Evolutionary conservation across 768 basidiomycete species (phyloP), one percentile per base, ranked within the genome.

Genomic region (Kwoniella dejecticola): DNA sequence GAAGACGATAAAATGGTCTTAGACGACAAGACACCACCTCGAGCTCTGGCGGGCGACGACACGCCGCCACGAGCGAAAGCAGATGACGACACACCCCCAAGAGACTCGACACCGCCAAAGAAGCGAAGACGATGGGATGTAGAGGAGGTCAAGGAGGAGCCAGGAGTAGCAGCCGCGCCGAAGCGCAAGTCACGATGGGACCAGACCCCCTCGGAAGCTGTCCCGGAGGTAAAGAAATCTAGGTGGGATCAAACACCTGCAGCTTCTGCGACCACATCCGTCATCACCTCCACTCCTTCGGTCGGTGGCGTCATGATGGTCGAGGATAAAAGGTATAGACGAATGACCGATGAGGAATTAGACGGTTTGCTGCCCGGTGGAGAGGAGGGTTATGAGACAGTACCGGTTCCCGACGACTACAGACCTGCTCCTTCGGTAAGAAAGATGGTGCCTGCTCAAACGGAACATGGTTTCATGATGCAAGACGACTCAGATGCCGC

Each of bases 121-220:
- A 87, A 88, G 63, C 90, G 89, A 77, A 86, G 89, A 50, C 82
- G 89, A 55, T 92, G 90, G 90, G 91, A 93, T 71, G 83, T 88
- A 3, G 61, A 77, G 2, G 56, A 70, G 55, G 62, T 38, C 1
- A 86, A 84, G 40, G 86, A 89, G 75, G 89, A 88, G 70, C 87
- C 86, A 5, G 87, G 89, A 76, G 48, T 29, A 70, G 85, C 87
- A 55, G 78, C 86, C 27, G 85, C 88, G 57, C 87, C 87, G 23
- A 95, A 95, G 80, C 88, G 91, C 62, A 87, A 91, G 68, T 97
- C 94, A 57, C 85, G 95, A 49, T 97, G 95, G 95, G 95, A 98
- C 78, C 91, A 92, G 53, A 86, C 92, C 0, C 92, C 94, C 11
- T 85, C 88, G 3, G 91, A 91, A 58, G 64, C 73, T 8, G 77